Evolutionary conservation across 768 basidiomycete species (phyloP).

Genomic region (Saitozyma sp.): DNA sequence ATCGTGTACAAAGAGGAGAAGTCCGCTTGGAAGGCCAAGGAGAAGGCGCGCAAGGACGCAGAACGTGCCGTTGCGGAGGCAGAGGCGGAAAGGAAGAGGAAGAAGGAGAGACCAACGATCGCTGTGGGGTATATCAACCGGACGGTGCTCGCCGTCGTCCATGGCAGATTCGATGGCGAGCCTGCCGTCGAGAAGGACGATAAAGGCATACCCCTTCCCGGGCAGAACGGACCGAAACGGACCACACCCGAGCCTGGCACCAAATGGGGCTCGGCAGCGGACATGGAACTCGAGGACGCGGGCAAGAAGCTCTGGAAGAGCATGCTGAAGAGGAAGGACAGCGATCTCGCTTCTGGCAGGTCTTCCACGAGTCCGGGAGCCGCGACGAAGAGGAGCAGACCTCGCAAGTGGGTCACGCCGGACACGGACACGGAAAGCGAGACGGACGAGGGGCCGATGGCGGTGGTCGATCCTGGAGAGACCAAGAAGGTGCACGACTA

Average conservation of each 20-base stretch:
- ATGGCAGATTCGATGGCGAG: constrained; percentile 6
- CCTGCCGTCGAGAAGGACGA: constrained; percentile 9
- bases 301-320: too few relatives aligned
- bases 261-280: neutral
- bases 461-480: neutral
- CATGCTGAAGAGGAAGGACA: too few relatives aligned
- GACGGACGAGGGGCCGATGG: neutral
- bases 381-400: too few relatives aligned
- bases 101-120: neutral
- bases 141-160: constrained; percentile 6
- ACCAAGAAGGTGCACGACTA: neutral
- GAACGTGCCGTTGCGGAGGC: neutral
- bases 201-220: constrained; percentile 4
- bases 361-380: neutral
- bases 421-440: constrained; percentile 15
- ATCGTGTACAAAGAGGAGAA: constrained; percentile 28
- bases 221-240: neutral
- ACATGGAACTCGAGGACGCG: neutral
- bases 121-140: neutral
- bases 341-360: neutral
- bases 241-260: neutral
- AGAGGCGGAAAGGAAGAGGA: too few relatives aligned
- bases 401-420: constrained; percentile 4
- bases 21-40: neutral
- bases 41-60: neutral